phyloP scores from a whole-genome alignment of 2,329 filamentous ascomycete genomes.

The Neurospora sp. region DNA sequence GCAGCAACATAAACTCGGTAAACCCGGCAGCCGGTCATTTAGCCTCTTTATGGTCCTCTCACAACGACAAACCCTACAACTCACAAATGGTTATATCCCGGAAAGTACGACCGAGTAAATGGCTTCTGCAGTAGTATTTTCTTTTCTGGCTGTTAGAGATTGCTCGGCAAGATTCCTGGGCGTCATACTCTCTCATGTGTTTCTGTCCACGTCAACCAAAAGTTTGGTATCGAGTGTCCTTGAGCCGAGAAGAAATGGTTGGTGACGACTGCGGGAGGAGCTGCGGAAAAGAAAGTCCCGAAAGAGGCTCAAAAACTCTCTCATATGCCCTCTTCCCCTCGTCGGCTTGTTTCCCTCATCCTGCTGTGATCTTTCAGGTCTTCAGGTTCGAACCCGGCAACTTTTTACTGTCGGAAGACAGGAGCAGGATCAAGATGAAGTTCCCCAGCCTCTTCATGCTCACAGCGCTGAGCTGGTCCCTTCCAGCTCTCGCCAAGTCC shows the following conservation, averaged over 20 bases:
- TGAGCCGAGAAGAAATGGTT: neutral
- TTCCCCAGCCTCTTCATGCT: neutral
- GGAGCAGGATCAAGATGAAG: neutral
- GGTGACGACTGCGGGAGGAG: neutral
- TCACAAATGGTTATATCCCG: neutral
- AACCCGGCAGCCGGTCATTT: conserved; percentile 18
- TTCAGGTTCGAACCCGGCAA: neutral
- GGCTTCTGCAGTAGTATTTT: neutral
- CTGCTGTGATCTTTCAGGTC: neutral
- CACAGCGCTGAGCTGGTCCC: neutral
- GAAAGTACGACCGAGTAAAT: neutral
- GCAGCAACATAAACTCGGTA: conserved; percentile 13
- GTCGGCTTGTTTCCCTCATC: neutral
- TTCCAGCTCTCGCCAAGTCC: neutral
- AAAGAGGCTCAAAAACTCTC: neutral
- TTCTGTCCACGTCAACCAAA: neutral
- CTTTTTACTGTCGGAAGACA: neutral
- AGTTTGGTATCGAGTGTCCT: neutral
- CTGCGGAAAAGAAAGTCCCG: neutral
- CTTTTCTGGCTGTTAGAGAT: neutral
- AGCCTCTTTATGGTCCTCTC: conserved; percentile 13
- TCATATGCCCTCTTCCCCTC: neutral
- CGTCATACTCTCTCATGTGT: neutral
- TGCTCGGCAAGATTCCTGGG: neutral
- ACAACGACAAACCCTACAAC: neutral